Conservation (phyloP, 306 rosid species). For the Parietaria judaica region DNA sequence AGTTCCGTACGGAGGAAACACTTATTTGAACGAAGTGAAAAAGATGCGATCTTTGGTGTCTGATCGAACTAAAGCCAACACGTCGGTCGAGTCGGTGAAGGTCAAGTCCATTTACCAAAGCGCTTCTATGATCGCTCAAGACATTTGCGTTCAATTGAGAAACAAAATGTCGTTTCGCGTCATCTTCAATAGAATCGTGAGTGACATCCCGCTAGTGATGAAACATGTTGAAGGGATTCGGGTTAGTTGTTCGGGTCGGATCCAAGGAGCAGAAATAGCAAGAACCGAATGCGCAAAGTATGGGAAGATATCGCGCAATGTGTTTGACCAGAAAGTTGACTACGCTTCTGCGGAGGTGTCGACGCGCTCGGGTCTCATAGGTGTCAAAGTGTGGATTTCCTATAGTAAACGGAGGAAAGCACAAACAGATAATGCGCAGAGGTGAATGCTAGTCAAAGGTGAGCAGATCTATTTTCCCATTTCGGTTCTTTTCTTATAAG, state of each 20-base stretch:
- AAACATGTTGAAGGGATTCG: not conserved
- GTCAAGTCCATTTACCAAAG: conserved; percentile 3
- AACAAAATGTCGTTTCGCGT: not conserved
- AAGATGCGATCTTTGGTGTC: conserved; percentile 5
- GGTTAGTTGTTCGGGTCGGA: not conserved
- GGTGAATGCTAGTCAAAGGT: too few relatives aligned
- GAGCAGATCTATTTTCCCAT: too few relatives aligned
- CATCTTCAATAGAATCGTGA: not conserved
- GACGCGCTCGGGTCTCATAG: not conserved
- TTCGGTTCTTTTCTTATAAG: too few relatives aligned
- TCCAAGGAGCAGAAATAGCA: not conserved
- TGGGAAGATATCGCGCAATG: conserved; percentile 10
- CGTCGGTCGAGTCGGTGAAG: conserved; percentile 8
- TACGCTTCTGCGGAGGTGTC: not conserved
- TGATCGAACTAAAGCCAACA: not conserved
- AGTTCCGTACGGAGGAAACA: not conserved
- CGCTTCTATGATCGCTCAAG: conserved; percentile 3
- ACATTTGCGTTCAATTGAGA: not conserved
- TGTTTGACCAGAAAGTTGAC: conserved; percentile 10
- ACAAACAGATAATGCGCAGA: not conserved
- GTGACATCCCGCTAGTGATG: not conserved
- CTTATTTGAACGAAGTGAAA: conserved; percentile 8
- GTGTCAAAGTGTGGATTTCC: not conserved
- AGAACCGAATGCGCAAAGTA: conserved; percentile 7
- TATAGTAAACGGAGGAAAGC: not conserved